Conservation (phyloP, 1,139 yeast genomes). For the Diutina rugosa region DNA sequence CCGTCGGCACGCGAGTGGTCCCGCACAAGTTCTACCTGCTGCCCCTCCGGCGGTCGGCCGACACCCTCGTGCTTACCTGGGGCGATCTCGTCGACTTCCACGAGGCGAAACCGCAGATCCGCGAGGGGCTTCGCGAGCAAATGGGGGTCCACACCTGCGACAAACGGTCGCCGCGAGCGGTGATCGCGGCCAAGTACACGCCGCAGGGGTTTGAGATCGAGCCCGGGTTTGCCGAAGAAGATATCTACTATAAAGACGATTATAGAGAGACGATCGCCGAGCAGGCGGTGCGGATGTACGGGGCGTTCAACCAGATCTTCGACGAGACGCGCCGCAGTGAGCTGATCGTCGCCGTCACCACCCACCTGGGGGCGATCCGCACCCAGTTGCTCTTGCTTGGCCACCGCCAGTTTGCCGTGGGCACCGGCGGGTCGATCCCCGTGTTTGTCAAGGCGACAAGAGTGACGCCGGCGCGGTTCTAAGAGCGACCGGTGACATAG, state of each 20-base stretch:
- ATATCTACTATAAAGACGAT: constrained; percentile 23
- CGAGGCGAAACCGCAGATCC: constrained; percentile 25
- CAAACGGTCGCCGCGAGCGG: constrained; percentile 30
- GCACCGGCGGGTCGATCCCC: constrained; percentile 34
- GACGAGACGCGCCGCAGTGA: constrained; percentile 11
- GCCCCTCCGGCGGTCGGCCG: constrained; percentile 51
- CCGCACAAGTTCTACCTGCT: constrained; percentile 48
- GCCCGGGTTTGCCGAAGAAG: constrained; percentile 24
- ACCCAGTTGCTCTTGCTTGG: constrained; percentile 28
- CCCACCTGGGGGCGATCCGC: constrained; percentile 28
- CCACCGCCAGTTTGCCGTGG: constrained; percentile 28
- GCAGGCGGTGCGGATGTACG: constrained; percentile 25
- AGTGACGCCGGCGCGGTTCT: not conserved
- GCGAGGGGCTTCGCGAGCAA: constrained; percentile 53
- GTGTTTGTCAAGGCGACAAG: constrained; percentile 21
- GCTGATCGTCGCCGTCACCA: constrained; percentile 17
- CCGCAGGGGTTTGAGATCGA: constrained; percentile 21
- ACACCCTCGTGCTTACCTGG: constrained; percentile 53
- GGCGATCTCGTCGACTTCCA: constrained; percentile 22
- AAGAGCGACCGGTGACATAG: too few species aligned
- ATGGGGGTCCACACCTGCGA: constrained; percentile 62
- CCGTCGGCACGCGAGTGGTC: constrained; percentile 21
- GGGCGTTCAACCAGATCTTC: constrained; percentile 23
- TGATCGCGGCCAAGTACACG: constrained; percentile 19
- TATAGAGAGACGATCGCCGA: constrained; percentile 28